Evolutionary conservation across 2,329 filamentous ascomycete genomes (phyloP), one percentile per base, ranked within the genome.

Genomic region (Colletotrichum sansevieriae): DNA sequence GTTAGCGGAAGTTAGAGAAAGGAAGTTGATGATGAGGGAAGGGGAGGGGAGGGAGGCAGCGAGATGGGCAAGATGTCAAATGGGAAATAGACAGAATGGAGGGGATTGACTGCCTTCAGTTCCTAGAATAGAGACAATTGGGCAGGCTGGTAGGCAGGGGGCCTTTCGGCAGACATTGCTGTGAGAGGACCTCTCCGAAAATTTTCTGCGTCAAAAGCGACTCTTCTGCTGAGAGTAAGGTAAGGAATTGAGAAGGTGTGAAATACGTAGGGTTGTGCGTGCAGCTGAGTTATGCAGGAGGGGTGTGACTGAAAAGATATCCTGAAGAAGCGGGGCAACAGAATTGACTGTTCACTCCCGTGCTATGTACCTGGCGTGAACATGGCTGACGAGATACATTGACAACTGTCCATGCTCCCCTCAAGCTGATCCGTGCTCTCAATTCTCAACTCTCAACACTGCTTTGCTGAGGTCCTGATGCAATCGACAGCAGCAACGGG

Each of bases 141-240:
- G 25, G 22, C 43, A 18, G 46, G 25, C 51, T 51, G 47, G 47
- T n/a, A 37, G 29, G 15, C 51, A 44, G 65, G 37, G 52, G 25
- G 43, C 43, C 37, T 18, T 51, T 33, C 64, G 60, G 54, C 58
- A 59, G 68, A 49, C 67, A 18, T 52, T 41, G 67, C 51, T 52
- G 63, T 67, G 63, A 59, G 65, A 68, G 55, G 52, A 57, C 56
- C 20, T 63, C 22, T 46, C 18, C 44, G 55, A 68, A 70, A 70
- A 65, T 68, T 70, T 68, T 68, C 60, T 64, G 68, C 59, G 68
- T 70, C 59, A 70, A 70, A 52, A 64, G 64, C 59, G 58, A 64
- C 57, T 51, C 47, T 56, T 63, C 25, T 65, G 55, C 37, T 65
- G 47, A 41, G 44, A 22, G 54, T 25, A 55, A 22, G 41, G 51